Evolutionary conservation across 2,329 filamentous ascomycete genomes (phyloP).

Genomic region (Exserohilum rostratum): DNA sequence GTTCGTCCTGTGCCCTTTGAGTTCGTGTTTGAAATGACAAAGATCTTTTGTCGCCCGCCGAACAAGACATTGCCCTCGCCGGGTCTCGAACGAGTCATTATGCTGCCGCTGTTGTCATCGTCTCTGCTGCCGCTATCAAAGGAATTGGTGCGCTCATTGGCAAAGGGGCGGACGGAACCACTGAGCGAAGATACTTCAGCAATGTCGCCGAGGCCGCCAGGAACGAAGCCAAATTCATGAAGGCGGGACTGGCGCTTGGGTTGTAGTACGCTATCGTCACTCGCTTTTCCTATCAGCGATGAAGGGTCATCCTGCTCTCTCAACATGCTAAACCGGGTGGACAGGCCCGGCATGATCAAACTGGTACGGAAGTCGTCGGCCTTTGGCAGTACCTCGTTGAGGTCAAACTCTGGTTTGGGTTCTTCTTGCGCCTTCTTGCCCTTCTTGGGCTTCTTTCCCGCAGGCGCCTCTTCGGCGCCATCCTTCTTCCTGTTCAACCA

Average conservation of each 20-base stretch:
- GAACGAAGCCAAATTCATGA: conserved; percentile 70
- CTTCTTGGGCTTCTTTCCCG: conserved; percentile 50
- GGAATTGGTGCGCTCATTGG: conserved; percentile 67
- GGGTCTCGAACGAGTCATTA: conserved; percentile 85
- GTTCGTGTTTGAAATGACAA: conserved; percentile 70
- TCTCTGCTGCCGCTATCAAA: conserved; percentile 64
- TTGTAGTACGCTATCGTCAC: conserved; percentile 89
- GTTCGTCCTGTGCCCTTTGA: conserved; percentile 60
- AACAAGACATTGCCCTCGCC: conserved; percentile 92
- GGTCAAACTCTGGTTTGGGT: conserved; percentile 71
- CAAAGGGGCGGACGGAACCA: conserved; percentile 61
- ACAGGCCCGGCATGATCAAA: conserved; percentile 92
- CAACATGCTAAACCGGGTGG: conserved; percentile 95
- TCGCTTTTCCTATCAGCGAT: conserved; percentile 89
- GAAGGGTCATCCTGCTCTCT: conserved; percentile 91
- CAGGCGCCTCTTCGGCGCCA: conserved; percentile 40
- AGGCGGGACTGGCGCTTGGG: conserved; percentile 81
- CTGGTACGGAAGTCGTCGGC: conserved; percentile 93
- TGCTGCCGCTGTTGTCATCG: conserved; percentile 73
- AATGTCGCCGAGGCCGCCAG: conserved; percentile 75
- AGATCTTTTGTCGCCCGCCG: conserved; percentile 94
- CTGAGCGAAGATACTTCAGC: conserved; percentile 84
- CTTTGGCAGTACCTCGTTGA: conserved; percentile 75
- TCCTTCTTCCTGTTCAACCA: conserved; percentile 75
- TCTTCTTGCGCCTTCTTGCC: conserved; percentile 60